phyloP scores from a whole-genome alignment of 306 rosid species.

The Citrullus colocynthis region DNA sequence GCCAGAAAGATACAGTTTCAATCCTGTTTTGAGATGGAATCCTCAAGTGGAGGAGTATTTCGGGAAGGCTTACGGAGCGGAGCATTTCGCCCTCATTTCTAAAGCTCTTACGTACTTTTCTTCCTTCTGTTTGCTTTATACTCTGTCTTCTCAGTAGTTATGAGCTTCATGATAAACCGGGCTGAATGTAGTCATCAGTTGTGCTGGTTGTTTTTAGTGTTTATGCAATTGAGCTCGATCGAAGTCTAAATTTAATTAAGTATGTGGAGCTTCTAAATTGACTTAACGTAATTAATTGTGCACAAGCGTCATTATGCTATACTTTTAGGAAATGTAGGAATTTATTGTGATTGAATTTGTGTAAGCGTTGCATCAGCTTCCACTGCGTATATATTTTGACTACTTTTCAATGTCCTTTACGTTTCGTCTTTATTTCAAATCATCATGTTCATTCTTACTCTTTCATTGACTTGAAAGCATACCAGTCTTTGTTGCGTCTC shows the following conservation, averaged over 20 bases:
- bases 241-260: background rate
- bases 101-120: conserved; percentile 47
- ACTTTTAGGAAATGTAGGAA: background rate
- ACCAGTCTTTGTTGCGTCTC: background rate
- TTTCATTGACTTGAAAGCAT: background rate
- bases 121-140: background rate
- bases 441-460: background rate
- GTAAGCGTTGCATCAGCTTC: background rate
- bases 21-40: conserved; percentile 58
- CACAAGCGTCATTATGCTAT: background rate
- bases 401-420: background rate
- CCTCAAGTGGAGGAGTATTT: conserved; percentile 54
- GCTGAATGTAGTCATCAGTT: background rate
- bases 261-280: background rate
- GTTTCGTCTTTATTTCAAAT: background rate
- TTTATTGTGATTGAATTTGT: background rate
- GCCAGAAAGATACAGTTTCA: conserved; percentile 40
- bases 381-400: background rate
- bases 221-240: background rate
- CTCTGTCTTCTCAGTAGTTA: background rate
- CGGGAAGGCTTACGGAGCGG: conserved; percentile 54
- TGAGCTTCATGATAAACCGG: background rate
- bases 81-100: conserved; percentile 64
- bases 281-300: background rate
- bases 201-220: background rate